Conservation (phyloP, 106 monocot genomes). For the Allium fistulosum region DNA sequence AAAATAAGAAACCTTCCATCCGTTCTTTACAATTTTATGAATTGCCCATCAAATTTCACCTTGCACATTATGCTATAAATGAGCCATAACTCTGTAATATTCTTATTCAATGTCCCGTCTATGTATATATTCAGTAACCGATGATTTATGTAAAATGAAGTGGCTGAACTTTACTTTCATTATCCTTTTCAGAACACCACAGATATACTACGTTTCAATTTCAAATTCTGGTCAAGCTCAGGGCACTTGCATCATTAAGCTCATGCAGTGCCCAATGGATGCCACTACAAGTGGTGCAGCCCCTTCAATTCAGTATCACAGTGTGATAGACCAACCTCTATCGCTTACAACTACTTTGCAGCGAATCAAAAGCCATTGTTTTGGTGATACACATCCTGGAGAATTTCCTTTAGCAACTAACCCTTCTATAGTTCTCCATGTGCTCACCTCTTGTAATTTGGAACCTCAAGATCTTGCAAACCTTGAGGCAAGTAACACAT, state of each 20-base stretch:
- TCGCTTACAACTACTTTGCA: constrained; percentile 63
- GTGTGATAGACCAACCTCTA: constrained; percentile 68
- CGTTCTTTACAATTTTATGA: background rate
- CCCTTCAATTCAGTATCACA: constrained; percentile 64
- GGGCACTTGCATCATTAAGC: constrained; percentile 14
- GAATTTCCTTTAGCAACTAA: constrained; percentile 89
- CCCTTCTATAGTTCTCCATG: constrained; percentile 89
- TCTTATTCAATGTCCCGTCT: background rate
- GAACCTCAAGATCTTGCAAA: constrained; percentile 83
- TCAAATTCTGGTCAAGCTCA: background rate
- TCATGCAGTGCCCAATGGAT: constrained; percentile 68
- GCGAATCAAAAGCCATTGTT: constrained; percentile 74
- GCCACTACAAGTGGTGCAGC: constrained; percentile 66
- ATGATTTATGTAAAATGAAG: background rate
- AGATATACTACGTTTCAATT: background rate
- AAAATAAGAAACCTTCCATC: background rate
- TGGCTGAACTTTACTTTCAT: background rate
- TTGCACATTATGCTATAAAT: background rate
- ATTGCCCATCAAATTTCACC: background rate
- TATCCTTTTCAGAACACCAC: background rate
- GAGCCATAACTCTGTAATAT: background rate
- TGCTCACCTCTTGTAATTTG: constrained; percentile 80
- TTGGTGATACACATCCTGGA: constrained; percentile 68
- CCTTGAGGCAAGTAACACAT: constrained; percentile 76
- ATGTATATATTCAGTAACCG: background rate